A percentile compares a stretch with the other conserved stretches of the same genome.
Conservation (phyloP, 2,329 filamentous ascomycete species). For the Rachicladosporium sp. region DNA sequence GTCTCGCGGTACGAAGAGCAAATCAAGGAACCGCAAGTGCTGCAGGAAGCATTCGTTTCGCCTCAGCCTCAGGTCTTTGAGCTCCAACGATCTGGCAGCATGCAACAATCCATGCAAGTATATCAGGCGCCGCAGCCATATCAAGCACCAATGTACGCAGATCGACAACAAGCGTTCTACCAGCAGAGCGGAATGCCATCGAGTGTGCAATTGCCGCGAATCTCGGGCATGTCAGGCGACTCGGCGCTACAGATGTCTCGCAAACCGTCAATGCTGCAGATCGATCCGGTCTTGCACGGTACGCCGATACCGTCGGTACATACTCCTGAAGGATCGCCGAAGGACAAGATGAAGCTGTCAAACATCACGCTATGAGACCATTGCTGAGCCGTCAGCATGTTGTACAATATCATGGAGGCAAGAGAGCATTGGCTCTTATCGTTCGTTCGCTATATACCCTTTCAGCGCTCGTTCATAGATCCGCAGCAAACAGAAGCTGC, state of each 20-base stretch:
- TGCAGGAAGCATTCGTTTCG: constrained; percentile 24
- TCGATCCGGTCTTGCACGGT: constrained; percentile 18
- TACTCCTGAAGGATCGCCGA: constrained; percentile 22
- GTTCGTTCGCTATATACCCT: no score
- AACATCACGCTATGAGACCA: constrained; percentile 19
- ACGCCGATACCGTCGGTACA: constrained; percentile 15
- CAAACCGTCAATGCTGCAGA: constrained; percentile 9
- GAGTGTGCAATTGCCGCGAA: constrained; percentile 17
- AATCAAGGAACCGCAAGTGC: constrained; percentile 19
- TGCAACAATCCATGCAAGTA: constrained; percentile 18
- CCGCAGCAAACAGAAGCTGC: no score
- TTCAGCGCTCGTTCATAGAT: no score
- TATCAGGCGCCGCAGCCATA: constrained; percentile 9
- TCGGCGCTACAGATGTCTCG: constrained; percentile 5
- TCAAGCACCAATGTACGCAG: constrained; percentile 4
- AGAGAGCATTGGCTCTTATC: no score
- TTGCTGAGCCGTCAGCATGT: no score
- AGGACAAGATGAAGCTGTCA: constrained; percentile 27
- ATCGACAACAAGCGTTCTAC: constrained; percentile 6
- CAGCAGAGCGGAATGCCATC: constrained; percentile 6
- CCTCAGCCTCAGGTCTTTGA: constrained; percentile 13
- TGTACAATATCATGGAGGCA: no score
- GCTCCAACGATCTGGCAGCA: constrained; percentile 11
- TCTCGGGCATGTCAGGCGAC: constrained; percentile 13
- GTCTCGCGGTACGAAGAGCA: constrained; percentile 18